A percentile compares a stretch with the other conserved stretches of the same genome.
phyloP scores from a whole-genome alignment of 2,329 filamentous ascomycete species.

The Gnomoniopsis smithogilvyi region DNA sequence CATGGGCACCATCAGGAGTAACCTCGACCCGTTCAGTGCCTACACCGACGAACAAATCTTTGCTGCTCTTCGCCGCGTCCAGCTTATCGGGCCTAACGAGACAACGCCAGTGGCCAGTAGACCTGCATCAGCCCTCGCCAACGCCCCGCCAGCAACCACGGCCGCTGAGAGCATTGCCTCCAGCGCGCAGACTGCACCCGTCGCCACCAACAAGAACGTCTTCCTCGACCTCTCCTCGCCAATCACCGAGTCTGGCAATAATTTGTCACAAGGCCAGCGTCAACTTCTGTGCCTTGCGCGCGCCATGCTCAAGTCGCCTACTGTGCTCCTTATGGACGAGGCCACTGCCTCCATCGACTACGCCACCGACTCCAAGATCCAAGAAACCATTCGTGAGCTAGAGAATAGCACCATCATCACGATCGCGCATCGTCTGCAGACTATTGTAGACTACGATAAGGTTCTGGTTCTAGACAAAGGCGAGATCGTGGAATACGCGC shows the following conservation, averaged over 20 bases:
- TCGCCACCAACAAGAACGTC: slow-evolving; percentile 84
- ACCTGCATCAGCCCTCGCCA: slow-evolving; percentile 16
- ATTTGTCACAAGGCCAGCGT: slow-evolving; percentile 92
- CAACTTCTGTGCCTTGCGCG: slow-evolving; percentile 92
- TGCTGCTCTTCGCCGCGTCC: slow-evolving; percentile 79
- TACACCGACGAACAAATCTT: slow-evolving; percentile 93
- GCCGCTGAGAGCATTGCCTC: slow-evolving; percentile 17
- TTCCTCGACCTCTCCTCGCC: slow-evolving; percentile 83
- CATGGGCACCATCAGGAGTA: slow-evolving; percentile 85
- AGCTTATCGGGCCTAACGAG: slow-evolving; percentile 70
- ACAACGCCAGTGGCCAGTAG: slow-evolving; percentile 24
- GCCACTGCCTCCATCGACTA: slow-evolving; percentile 98
- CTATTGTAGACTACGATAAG: slow-evolving; percentile 97
- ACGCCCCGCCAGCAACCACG: slow-evolving; percentile 23
- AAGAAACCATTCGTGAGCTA: slow-evolving; percentile 92
- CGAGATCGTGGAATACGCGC: slow-evolving; percentile 81
- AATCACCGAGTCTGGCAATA: slow-evolving; percentile 87
- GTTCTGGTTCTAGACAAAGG: slow-evolving; percentile 93
- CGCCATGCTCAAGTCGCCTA: slow-evolving; percentile 85
- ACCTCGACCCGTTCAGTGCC: slow-evolving; percentile 85
- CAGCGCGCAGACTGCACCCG: slow-evolving; percentile 25
- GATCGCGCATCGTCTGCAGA: slow-evolving; percentile 92
- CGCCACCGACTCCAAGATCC: slow-evolving; percentile 90
- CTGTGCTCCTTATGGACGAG: slow-evolving; percentile 98
- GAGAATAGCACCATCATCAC: slow-evolving; percentile 85